phyloP scores from a whole-genome alignment of 1,139 yeast species.

The Suhomyces guaymorum region DNA sequence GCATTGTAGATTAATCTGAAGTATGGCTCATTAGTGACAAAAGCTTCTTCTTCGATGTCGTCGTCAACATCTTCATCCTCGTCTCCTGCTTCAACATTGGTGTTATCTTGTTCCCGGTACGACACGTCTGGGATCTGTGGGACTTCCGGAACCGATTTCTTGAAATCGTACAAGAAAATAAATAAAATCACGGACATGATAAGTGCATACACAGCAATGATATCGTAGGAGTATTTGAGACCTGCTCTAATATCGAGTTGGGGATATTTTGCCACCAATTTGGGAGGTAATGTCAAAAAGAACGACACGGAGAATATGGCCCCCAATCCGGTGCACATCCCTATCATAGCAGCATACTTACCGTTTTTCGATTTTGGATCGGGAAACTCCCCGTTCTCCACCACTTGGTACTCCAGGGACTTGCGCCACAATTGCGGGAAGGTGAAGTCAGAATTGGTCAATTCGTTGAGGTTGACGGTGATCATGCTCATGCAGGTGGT shows the following conservation, averaged over 20 bases:
- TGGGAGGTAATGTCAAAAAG: slow-evolving; percentile 51
- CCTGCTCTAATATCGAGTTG: slow-evolving; percentile 38
- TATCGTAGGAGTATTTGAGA: slow-evolving; percentile 47
- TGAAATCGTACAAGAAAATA: slow-evolving; percentile 46
- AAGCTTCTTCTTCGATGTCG: too few species aligned
- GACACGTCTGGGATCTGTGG: slow-evolving; percentile 6
- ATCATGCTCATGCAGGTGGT: slow-evolving; percentile 53
- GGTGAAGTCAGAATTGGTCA: slow-evolving; percentile 47
- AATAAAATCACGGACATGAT: slow-evolving; percentile 39
- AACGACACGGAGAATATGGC: slow-evolving; percentile 59
- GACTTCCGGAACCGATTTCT: slow-evolving; percentile 15
- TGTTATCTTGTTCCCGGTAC: too few species aligned
- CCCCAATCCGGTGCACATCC: slow-evolving; percentile 65
- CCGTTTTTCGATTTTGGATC: slow-evolving; percentile 41
- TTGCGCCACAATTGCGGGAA: slow-evolving; percentile 17
- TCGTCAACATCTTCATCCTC: too few species aligned
- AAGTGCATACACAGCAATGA: slow-evolving; percentile 49
- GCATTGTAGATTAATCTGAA: slow-evolving; percentile 8
- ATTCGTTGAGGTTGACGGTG: slow-evolving; percentile 55
- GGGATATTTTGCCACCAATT: slow-evolving; percentile 32
- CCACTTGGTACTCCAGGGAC: slow-evolving; percentile 3
- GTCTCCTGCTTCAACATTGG: too few species aligned
- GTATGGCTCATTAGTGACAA: slow-evolving; percentile 9
- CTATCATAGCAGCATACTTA: slow-evolving; percentile 59
- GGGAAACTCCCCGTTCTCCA: slow-evolving; percentile 6